Evolutionary conservation across 2,329 filamentous ascomycete species (phyloP).

Genomic region (Fusarium sp.): DNA sequence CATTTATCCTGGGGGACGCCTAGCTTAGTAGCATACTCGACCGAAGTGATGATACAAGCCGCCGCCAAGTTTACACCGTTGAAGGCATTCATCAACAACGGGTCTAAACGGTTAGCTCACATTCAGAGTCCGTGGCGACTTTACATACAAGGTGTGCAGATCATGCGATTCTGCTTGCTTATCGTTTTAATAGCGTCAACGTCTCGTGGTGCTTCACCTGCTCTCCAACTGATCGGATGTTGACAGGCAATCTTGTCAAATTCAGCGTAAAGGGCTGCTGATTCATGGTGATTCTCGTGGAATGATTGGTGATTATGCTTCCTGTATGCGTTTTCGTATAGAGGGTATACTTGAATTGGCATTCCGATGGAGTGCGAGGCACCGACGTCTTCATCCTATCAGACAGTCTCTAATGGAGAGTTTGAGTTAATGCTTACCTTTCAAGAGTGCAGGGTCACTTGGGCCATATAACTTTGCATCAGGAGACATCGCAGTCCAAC

Average conservation of each 20-base stretch:
- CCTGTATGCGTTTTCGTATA: conserved; percentile 73
- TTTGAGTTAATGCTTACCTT: neutral
- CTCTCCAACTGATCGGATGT: conserved; percentile 68
- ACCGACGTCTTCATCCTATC: conserved; percentile 58
- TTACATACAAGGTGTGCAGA: conserved; percentile 71
- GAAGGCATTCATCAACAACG: conserved; percentile 77
- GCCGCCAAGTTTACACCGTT: conserved; percentile 74
- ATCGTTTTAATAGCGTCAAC: conserved; percentile 64
- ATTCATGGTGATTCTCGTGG: conserved; percentile 67
- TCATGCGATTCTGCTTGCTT: conserved; percentile 70
- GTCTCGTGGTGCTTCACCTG: conserved; percentile 57
- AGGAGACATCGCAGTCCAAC: conserved; percentile 65
- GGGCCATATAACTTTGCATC: conserved; percentile 56
- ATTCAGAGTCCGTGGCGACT: rapidly evolving
- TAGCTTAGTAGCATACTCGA: conserved; percentile 62
- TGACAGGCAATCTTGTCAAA: conserved; percentile 67
- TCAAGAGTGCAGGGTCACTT: conserved; percentile 58
- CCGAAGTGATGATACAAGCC: conserved; percentile 69
- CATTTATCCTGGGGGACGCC: conserved; percentile 65
- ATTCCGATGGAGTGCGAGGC: conserved; percentile 67
- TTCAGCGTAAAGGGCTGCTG: conserved; percentile 66
- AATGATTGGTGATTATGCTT: conserved; percentile 65
- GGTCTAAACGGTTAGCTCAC: conserved; percentile 56
- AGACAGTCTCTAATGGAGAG: neutral
- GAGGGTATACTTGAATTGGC: conserved; percentile 73